Conservation (phyloP, 1,139 yeast genomes). For the Entelexis paramagnoliae region DNA sequence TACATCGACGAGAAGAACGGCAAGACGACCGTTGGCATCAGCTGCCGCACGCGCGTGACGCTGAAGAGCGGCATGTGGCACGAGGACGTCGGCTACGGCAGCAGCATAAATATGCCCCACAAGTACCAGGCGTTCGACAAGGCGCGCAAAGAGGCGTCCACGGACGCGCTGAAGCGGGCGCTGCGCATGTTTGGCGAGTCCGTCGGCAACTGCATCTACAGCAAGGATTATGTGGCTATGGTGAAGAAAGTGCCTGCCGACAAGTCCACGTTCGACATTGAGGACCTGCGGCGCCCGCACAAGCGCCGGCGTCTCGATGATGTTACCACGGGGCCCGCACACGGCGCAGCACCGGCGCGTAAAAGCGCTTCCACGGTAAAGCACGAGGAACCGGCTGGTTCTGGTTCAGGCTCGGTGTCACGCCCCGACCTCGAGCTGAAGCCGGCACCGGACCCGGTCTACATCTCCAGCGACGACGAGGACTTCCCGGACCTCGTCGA, state of each 20-base stretch:
- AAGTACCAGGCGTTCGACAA: constrained; percentile 53
- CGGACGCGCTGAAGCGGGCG: constrained; percentile 68
- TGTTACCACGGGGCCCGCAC: neutral
- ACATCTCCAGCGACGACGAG: constrained; percentile 10
- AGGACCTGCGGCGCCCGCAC: constrained; percentile 22
- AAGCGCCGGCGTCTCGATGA: constrained; percentile 8
- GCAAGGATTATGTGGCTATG: constrained; percentile 44
- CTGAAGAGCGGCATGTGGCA: constrained; percentile 62
- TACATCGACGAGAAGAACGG: constrained; percentile 29
- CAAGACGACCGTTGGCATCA: constrained; percentile 48
- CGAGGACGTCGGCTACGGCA: constrained; percentile 73
- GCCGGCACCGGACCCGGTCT: neutral
- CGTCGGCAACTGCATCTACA: constrained; percentile 67
- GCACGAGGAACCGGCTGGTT: neutral
- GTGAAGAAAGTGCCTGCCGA: constrained; percentile 38
- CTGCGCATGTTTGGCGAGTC: constrained; percentile 69
- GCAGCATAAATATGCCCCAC: constrained; percentile 51
- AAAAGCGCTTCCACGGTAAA: neutral
- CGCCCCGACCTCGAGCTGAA: neutral
- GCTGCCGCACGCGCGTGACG: constrained; percentile 59
- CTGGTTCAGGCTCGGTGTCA: neutral
- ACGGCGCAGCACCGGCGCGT: neutral
- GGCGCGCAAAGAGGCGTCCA: constrained; percentile 64
- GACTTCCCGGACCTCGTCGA: constrained; percentile 6
- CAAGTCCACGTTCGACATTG: constrained; percentile 18